Evolutionary conservation across 2,329 filamentous ascomycete genomes (phyloP), one percentile per base, ranked within the genome.

Genomic region (Claviceps sp.): DNA sequence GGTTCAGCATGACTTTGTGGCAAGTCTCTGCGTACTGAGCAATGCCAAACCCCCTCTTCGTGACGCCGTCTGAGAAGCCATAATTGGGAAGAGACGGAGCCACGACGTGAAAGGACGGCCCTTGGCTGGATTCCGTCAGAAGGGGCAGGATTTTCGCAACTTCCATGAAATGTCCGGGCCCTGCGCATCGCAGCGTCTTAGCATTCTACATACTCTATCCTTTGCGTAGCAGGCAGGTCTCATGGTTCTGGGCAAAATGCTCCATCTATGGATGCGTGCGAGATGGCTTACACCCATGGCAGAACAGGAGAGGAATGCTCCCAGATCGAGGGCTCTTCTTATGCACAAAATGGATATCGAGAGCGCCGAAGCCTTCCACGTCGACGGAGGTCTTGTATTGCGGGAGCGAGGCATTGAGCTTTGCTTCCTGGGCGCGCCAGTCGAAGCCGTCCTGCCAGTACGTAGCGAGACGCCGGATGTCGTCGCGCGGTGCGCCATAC

Each of bases 161-260:
- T 65, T 88, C 84, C 47, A 84, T 62, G 61, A 85, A 86, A 56
- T 77, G 82, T 1, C 85, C 84, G 0, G 85, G 85, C 78, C 80
- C 65, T 67, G 30, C 5, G 18, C 2, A 20, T n/a, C 38, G n/a
- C 30, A 16, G n/a, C 37, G 3, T 14, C 26, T 44, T 24, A 44
- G 42, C 6, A 44, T 22, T 13, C 6, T 18, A n/a, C n/a, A n/a
- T n/a, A 47, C 26, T 41, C 16, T n/a, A 30, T 9, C 26, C 26
- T 30, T 30, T 30, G 26, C 26, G 26, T 30, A 30, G 2, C 26
- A 30, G 26, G 8, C 26, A 30, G 8, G 2, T 30, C 26, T 30
- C 26, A 30, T 30, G 26, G 8, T 30, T 30, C 26, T 30, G 8
- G 8, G 26, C 8, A 30, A 3, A 11, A 30, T 4, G 2, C 2